Evolutionary conservation across 2,329 filamentous ascomycete genomes (phyloP), one percentile per base, ranked within the genome.

Genomic region (Chaetothyriales sp.): DNA sequence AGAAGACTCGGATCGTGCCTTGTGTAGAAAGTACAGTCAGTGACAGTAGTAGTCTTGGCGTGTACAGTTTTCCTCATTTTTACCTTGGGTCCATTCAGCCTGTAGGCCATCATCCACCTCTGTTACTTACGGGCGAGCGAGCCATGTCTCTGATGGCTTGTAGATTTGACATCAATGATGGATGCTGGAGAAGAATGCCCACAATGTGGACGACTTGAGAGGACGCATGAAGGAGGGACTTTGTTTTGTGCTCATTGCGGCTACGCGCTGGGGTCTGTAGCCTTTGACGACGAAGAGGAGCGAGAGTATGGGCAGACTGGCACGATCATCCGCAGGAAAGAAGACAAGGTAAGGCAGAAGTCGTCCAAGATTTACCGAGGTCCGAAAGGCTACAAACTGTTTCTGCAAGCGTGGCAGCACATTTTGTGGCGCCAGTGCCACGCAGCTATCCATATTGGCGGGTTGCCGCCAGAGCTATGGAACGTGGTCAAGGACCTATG

Each of bases 401-500:
- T 86, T 65, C 73, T 97, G 37, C 85, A 94, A 64, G 84, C 81
- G 57, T 78, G 94, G 54, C 90, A 97, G 67, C 73, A 95, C 29
- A 77, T 97, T 47, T 71, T 98, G 25, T 81, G 89, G 65, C 86
- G 85, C 63, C 90, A 97, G 70, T 70, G 87, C 15, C 69, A 78
- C 62, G 89, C 83, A 74, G 72, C 97, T 28, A 72, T 94, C 13
- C 70, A 77, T 19, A 71, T 75, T 5, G 81, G 82, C 64, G 77
- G 77, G 0, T 75, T 92, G 47, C 82, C 83, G 1, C 66, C 73
- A 4, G 84, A 94, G 60, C 73, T 95, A 10, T 88, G 94, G 72
- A 61, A 72, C 6, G 74, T 94, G 8, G 81, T 94, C 4, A 80
- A 82, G 53, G 89, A 95, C 64, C 76, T 98, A 13, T 98, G 92